Base-by-base conservation (phyloP, 2,329 filamentous ascomycete genomes). In the Fusarium coicis region DNA sequence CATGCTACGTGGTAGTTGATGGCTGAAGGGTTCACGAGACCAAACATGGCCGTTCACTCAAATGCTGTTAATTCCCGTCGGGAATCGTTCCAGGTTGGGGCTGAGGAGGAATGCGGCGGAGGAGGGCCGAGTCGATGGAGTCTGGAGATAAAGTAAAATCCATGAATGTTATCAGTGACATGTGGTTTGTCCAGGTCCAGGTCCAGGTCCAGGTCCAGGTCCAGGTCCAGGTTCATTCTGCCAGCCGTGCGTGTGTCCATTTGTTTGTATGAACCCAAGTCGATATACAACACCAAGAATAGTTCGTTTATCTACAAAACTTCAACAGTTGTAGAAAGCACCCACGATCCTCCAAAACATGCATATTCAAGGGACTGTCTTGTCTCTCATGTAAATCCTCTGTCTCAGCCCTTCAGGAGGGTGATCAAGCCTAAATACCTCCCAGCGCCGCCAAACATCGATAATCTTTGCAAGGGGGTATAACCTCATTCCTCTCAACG, bases 401-500 rank as follows among this genome's bases (percentile, higher is more conserved):
- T 42, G 54, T 70, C 68, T 70, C 66, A 70, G 47, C 30, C 55
- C 19, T 61, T 40, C 28, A 16, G 64, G 19, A 72, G 69, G 69
- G 68, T 61, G 69, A 19, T 28, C 42, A 36, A 67, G 56, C 28
- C 37, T n/a, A 26, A 66, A 71, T 71, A 34, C 61, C 67, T 54
- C 19, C 50, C 34, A 28, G 14, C 15, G 18, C 23, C 34, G 2
- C 34, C 50, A 28, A 57, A 11, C 10, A 15, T n/a, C n/a, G 19
- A n/a, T 26, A n/a, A 18, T n/a, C 50, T 37, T 34, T 55, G 43
- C 23, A 70, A 70, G 52, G 59, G 66, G 23, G 46, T 19, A 14
- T 34, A 23, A 10, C 9, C 3, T 30, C 46, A 64, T 63, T 47
- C 58, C 66, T 40, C 15, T 11, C 34, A 16, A 7, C 40, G 44